Conservation (phyloP, 352 stramenopile genomes). For the Globisporangium emineosum region DNA sequence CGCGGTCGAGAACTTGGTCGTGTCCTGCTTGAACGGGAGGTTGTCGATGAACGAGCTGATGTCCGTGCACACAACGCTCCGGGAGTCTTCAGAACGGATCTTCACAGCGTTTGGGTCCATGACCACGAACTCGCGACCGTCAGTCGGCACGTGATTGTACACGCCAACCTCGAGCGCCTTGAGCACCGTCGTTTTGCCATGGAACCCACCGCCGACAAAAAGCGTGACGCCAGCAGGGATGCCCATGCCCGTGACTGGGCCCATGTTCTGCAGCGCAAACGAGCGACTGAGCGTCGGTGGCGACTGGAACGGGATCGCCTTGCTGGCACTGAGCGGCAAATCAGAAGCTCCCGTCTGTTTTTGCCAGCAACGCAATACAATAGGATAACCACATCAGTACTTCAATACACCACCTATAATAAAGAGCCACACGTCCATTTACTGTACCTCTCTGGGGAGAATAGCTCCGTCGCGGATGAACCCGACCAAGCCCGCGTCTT, state of each 20-base stretch:
- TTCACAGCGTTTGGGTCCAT: conserved; percentile 88
- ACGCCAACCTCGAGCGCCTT: conserved; percentile 92
- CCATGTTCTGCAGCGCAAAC: conserved; percentile 88
- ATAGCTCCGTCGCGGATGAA: conserved; percentile 94
- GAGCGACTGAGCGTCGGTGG: conserved; percentile 70
- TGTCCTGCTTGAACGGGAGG: conserved; percentile 93
- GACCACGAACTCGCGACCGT: conserved; percentile 95
- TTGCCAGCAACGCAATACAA: not conserved
- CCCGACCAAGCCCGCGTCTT: conserved; percentile 76
- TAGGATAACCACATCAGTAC: not conserved
- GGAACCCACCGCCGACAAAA: conserved; percentile 96
- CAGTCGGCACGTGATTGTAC: conserved; percentile 95
- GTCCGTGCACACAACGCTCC: conserved; percentile 87
- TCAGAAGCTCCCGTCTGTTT: conserved; percentile 57
- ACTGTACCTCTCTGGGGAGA: conserved; percentile 72
- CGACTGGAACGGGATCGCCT: conserved; percentile 82
- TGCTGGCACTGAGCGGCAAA: conserved; percentile 34
- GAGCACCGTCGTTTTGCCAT: conserved; percentile 97
- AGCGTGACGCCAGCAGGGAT: conserved; percentile 93
- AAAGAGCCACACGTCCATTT: not conserved
- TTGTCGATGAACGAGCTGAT: conserved; percentile 97
- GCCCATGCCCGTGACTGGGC: conserved; percentile 90
- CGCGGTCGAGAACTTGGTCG: conserved; percentile 88
- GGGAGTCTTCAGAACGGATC: conserved; percentile 95
- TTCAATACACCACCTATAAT: not conserved